Percentiles rank a stretch among this genome's conserved stretches.
Conservation (phyloP, 805 yeast genomes). For the Nakazawaea holstii region DNA sequence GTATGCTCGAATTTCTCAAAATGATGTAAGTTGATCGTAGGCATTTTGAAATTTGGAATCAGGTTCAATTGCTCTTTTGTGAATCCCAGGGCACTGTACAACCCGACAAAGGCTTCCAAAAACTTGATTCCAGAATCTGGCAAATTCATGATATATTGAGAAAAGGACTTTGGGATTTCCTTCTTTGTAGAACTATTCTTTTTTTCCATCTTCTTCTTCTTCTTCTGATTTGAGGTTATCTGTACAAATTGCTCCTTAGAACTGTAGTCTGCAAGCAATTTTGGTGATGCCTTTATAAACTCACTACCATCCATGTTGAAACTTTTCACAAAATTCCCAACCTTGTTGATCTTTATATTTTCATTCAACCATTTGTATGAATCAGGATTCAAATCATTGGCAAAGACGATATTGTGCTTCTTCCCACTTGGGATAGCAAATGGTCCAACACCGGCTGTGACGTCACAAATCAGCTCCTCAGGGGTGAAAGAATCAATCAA, state of each 20-base stretch:
- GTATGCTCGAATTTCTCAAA: slow-evolving; percentile 82
- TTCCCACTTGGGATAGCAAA: slow-evolving; percentile 95
- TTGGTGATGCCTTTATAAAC: slow-evolving; percentile 61
- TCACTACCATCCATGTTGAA: slow-evolving; percentile 79
- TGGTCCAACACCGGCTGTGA: slow-evolving; percentile 98
- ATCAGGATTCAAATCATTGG: slow-evolving; percentile 91
- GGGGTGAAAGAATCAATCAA: slow-evolving; percentile 54
- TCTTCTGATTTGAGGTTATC: slow-evolving; percentile 32
- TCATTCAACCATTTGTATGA: slow-evolving; percentile 64
- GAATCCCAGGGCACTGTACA: slow-evolving; percentile 42
- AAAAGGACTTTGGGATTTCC: slow-evolving; percentile 47
- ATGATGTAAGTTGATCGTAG: slow-evolving; percentile 82
- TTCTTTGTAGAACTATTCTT: slow-evolving; percentile 16
- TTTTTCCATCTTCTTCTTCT: slow-evolving; percentile 15
- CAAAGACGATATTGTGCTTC: slow-evolving; percentile 72
- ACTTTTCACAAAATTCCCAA: slow-evolving; percentile 50
- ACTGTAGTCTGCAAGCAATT: slow-evolving; percentile 43
- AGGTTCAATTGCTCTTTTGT: slow-evolving; percentile 28
- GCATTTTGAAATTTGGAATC: slow-evolving; percentile 51
- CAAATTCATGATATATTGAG: slow-evolving; percentile 89
- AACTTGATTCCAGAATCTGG: slow-evolving; percentile 92
- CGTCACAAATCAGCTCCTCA: slow-evolving; percentile 84
- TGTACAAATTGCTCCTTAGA: slow-evolving; percentile 30
- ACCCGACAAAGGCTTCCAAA: slow-evolving; percentile 69
- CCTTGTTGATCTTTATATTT: slow-evolving; percentile 64